Base-by-base conservation (phyloP, 176 grass and related monocot species). In the Raddia guianensis region DNA sequence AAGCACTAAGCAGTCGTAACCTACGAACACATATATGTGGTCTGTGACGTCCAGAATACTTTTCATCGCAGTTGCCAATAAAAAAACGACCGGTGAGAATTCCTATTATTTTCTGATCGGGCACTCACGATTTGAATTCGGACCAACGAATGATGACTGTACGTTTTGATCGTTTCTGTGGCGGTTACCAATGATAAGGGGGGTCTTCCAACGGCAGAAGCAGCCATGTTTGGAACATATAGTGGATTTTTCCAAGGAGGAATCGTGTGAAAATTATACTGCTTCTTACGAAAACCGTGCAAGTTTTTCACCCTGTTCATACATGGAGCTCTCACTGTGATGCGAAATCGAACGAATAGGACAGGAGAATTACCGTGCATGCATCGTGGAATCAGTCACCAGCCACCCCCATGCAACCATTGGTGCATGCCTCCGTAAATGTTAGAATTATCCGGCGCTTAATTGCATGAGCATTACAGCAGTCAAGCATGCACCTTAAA, bases 21-120 rank as follows among this genome's bases (percentile, higher is more conserved):
- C 49, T 62, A 54, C 33, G 52, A 55, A 65, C 56, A 27, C 27
- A 27, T 27, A 27, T 27, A 5, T 8, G 9, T 18, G 66, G 43
- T 53, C 18, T 63, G 19, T 72, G 57, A 65, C 49, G 11, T 54
- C 66, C 33, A 79, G 75, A 79, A 79, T 64, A 73, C 48, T 79
- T 37, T 79, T 85, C 75, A 16, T 72, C 46, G 51, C 20, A 12
- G 19, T 65, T 67, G 72, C 37, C 37, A 27, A 27, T 0, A 27
- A 27, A 1, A 65, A 35, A 64, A 8, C 11, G 74, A 66, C 44
- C 10, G 15, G 8, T 16, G 50, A 59, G 68, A 83, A 40, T 40
- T 40, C 37, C 37, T 40, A 40, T 40, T 83, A 60, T 35, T 33
- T 60, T 53, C 7, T 37, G 75, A 68, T 42, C 15, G 74, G 68